Base-by-base conservation (phyloP, 176 grass and related monocot genomes). In the Secale cereale region DNA sequence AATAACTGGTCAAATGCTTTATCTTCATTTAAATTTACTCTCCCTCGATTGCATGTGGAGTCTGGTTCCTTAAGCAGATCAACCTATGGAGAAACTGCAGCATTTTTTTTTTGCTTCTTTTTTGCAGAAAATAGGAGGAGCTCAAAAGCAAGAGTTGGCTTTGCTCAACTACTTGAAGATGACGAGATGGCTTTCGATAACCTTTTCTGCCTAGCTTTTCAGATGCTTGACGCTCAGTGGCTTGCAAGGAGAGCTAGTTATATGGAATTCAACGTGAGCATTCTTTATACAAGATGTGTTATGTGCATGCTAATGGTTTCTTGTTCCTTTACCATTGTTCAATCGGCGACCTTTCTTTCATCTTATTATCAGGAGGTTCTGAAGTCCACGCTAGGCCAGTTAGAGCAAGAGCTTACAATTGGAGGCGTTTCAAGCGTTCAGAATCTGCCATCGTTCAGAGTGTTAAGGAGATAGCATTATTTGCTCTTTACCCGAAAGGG, bases 261-360 rank as follows among this genome's bases (percentile, higher is more conserved):
- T 69, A 99, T 99, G 91, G 90, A 99, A 82, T 99, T 96, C 46
- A 99, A 99, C 80, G 93, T 96, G 68, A 81, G 76, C 27, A n/a
- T 72, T 81, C 14, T 65, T 36, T 36, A 43, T 71, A 19, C 1
- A 67, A 43, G 33, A 77, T 79, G 39, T 32, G 29, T 29, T 74
- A 16, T 65, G 23, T 77, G 40, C 66, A 67, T 35, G 19, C 22
- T 83, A 74, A 48, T 69, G 16, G n/a, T 35, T 85, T 69, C 28
- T 16, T 5, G 16, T 77, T 61, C 52, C 46, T 63, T 79, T 22
- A 75, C 17, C 67, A 19, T 80, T 75, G 28, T 75, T 67, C n/a
- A 76, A 3, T 83, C 66, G 16, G 60, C 11, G 27, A 27, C n/a
- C 64, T 26, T 65, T 29, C 76, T 86, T 65, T 37, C 63, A 66